Evolutionary conservation across 257 asterid species (phyloP).

Genomic region (Solanum habrochaites): DNA sequence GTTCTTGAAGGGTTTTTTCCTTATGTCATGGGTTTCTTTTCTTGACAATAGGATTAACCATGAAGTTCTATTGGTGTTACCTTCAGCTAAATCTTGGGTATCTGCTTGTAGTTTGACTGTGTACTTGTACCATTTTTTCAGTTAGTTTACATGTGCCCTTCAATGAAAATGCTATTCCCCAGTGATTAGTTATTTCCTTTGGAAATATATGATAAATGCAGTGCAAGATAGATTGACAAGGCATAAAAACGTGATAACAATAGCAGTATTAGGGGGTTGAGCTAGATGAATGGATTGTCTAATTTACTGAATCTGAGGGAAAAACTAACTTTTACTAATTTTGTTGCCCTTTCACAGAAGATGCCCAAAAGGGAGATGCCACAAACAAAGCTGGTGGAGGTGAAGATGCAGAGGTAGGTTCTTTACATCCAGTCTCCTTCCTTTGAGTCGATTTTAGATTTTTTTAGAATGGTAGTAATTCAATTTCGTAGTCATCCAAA

Average conservation of each 20-base stretch:
- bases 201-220: background rate
- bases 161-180: background rate
- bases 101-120: background rate
- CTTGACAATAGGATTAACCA: background rate
- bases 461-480: background rate
- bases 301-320: background rate
- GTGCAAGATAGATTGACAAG: background rate
- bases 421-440: background rate
- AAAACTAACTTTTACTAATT: background rate
- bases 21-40: background rate
- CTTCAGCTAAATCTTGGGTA: background rate
- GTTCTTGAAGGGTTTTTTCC: background rate
- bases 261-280: background rate
- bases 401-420: constrained; percentile 53
- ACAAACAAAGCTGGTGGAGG: constrained; percentile 41
- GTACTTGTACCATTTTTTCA: background rate
- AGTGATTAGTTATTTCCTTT: background rate
- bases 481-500: background rate
- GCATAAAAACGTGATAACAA: background rate
- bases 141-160: background rate
- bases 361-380: constrained; percentile 42
- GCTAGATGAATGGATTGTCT: background rate
- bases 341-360: constrained; percentile 32
- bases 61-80: background rate
- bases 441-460: background rate